Evolutionary conservation across 1,284 basidiomycete genomes (phyloP), one percentile per base, ranked within the genome.

Genomic region (Wallemia hederae): DNA sequence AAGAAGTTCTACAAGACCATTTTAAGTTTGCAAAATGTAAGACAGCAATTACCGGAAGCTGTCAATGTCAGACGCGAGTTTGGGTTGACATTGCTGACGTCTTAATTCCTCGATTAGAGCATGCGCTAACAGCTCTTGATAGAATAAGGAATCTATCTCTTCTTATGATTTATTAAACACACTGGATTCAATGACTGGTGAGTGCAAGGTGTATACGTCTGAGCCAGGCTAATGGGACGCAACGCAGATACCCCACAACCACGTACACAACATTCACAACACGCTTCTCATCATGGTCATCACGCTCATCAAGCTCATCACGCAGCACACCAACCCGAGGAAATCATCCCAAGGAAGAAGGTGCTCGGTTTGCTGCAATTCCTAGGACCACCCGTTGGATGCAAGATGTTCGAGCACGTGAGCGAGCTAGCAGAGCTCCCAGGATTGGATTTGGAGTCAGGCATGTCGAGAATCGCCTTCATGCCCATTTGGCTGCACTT

Each of bases 111-210:
- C 22, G 39, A 49, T 49, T 49, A 49, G 39, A 49, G 39, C 39
- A 49, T 49, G 39, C 39, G 39, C 39, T 49, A 49, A 49, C 39
- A 49, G 39, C 39, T 49, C 39, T 49, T 49, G 39, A 17, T 49
- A 49, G 39, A n/a, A 49, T 49, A 49, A 49, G 39, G 39, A 49
- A 49, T 49, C 39, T 49, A 11, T 49, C 39, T 49, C 39, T 49
- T 49, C 39, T 49, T 49, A 49, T 49, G 39, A 49, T 49, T 49
- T 49, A 49, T 49, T 49, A 49, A 49, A 49, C 39, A 49, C 39
- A 11, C 39, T 49, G 39, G 39, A 49, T 49, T 49, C 39, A 49
- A 49, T 49, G 39, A 49, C 39, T 49, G 39, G 39, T 49, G n/a
- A 49, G 39, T 49, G 7, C 19, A 7, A 33, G 19, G 7, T 7